Evolutionary conservation across 2,329 filamentous ascomycete genomes (phyloP), one percentile per base, ranked within the genome.

Genomic region (Aspergillus ruber): DNA sequence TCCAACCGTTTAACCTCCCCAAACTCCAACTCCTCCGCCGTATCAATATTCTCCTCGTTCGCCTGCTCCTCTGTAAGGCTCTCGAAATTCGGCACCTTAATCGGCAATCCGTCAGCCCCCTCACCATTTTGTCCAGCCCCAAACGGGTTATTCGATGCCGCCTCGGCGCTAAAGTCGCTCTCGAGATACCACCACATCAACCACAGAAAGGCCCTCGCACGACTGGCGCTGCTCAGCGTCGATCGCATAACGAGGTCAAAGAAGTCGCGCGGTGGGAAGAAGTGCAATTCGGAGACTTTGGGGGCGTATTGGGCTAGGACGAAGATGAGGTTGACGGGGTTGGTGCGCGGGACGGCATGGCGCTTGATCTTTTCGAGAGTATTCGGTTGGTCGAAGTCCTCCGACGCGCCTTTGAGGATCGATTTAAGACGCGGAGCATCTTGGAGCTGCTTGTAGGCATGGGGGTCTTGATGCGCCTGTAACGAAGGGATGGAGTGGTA

Each of bases 141-240:
- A 59, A 96, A 98, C 0, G 93, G 93, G 61, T 98, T 98, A 57
- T 88, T 85, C 42, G 88, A 79, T 40, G 89, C 91, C 47, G 88
- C 89, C 60, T 95, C 88, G 57, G 86, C 83, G 0, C 88, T 88
- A 57, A 96, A 97, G 65, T 96, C 89, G 23, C 90, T 95, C 66
- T 98, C 93, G 15, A 98, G 79, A 63, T 98, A 97, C 76, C 93
- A 96, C 93, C 93, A 98, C 83, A 98, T 94, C 53, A 98, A 75
- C 93, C 93, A 98, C 17, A 98, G 73, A 58, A 98, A 98, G 0
- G 91, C 91, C 40, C 75, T 83, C 1, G 93, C 90, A 53, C 93
- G 82, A 52, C 88, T 95, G 56, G 77, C 73, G 68, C 90, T 97
- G 48, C 84, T 88, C 51, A 89, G 79, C 20, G 87, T 85, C 1